phyloP scores from a whole-genome alignment of 1,139 yeast species.

The Blastobotrys proliferans region DNA sequence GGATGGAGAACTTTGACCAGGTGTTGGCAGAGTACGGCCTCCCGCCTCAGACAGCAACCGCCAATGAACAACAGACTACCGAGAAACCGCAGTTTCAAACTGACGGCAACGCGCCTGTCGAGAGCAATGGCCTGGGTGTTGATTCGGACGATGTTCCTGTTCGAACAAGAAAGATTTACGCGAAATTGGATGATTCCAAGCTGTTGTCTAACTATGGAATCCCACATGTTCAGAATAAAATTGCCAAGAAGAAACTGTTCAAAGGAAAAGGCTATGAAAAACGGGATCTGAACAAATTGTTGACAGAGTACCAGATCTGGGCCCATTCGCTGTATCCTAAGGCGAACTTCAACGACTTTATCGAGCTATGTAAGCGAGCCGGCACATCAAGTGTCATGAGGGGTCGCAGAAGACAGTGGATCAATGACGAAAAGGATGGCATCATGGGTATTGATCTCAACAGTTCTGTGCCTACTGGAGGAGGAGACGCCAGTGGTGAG shows the following conservation, averaged over 20 bases:
- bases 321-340: constrained; percentile 77
- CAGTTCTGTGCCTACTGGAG: neutral
- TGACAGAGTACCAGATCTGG: constrained; percentile 78
- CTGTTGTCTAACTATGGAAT: constrained; percentile 35
- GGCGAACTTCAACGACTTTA: constrained; percentile 66
- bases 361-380: constrained; percentile 31
- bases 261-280: constrained; percentile 41
- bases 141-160: constrained; percentile 34
- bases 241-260: constrained; percentile 25
- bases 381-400: constrained; percentile 32
- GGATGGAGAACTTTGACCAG: no score
- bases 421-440: constrained; percentile 30
- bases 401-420: constrained; percentile 28
- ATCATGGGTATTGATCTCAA: neutral
- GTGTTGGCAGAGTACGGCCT: no score
- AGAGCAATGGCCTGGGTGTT: no score
- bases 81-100: no score
- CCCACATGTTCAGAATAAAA: constrained; percentile 28
- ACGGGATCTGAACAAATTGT: constrained; percentile 45
- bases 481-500: neutral
- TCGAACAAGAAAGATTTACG: constrained; percentile 23
- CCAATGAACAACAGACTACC: no score
- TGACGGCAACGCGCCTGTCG: no score
- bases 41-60: no score
- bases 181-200: constrained; percentile 37